phyloP scores from a whole-genome alignment of 352 stramenopile species.

The Pythium dissimile region DNA sequence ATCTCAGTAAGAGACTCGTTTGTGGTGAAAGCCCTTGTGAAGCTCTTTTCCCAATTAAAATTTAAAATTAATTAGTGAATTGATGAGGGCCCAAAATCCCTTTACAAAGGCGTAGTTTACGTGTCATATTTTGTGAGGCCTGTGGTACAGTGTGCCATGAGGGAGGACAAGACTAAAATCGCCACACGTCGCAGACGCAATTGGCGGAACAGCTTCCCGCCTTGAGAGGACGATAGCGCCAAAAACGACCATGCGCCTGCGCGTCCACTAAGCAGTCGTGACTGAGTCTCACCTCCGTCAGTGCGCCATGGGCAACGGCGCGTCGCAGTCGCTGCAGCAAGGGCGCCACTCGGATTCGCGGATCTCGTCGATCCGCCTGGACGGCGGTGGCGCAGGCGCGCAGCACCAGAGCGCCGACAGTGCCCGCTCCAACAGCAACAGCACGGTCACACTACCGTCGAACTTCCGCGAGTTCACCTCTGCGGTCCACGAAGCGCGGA shows the following conservation, averaged over 20 bases:
- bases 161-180: background rate
- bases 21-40: too few species aligned
- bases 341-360: conserved; percentile 19
- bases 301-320: conserved; percentile 21
- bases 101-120: too few species aligned
- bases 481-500: background rate
- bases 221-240: background rate
- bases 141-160: too few species aligned
- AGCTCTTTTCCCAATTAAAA: too few species aligned
- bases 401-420: background rate
- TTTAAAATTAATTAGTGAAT: too few species aligned
- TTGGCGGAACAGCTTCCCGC: too few species aligned
- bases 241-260: too few species aligned
- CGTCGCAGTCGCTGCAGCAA: conserved; percentile 12
- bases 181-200: conserved; percentile 20
- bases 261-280: too few species aligned
- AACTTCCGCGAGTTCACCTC: conserved; percentile 1
- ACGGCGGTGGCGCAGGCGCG: background rate
- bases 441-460: conserved; percentile 15
- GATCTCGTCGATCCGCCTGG: conserved; percentile 12
- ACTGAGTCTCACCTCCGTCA: too few species aligned
- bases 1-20: too few species aligned
- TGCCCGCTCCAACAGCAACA: conserved; percentile 2
- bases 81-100: too few species aligned
- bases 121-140: too few species aligned